Evolutionary conservation across 805 yeast genomes (phyloP), one percentile per base, ranked within the genome.

Genomic region (Pichia californica): DNA sequence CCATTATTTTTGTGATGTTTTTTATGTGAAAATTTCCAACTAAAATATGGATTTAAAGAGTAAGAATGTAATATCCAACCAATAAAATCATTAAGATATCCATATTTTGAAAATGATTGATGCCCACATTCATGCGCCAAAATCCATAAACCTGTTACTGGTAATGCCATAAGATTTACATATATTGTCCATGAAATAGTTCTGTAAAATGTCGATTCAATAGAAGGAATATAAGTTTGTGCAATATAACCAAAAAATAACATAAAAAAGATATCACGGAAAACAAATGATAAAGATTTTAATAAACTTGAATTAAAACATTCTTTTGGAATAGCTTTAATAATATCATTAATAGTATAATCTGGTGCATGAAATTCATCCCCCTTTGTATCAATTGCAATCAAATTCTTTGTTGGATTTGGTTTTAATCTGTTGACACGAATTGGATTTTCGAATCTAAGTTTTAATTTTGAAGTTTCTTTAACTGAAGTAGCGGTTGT

Each of bases 121-220:
- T 77, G 83, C 32, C 83, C 82, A 66, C 83, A 77, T 61, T 76
- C 81, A 57, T 76, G 82, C 36, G 80, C 81, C 56, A 77, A 59
- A 48, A 77, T 74, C 83, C 82, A 77, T 40, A 76, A 58, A 35
- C 83, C 83, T 44, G 74, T 78, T 76, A 50, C 74, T 69, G 45
- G 75, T 62, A 43, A 80, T 76, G 50, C 67, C 61, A 46, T 57
- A 46, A 51, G 59, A 63, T 34, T 71, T 59, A 50, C 70, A 66
- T 23, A 63, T 55, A 41, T 54, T 51, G 76, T 74, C 52, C 52
- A 75, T 7, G 68, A 59, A 1, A 61, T 63, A 45, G 68, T 67
- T 55, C 79, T 66, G 13, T 60, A 40, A 36, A 29, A 41, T 26
- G 50, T 43, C 27, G 64, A 58, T 19, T 61, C 59, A 15, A 74